Base-by-base conservation (phyloP, 352 stramenopile species). In the Globisporangium rhizosaccharum region DNA sequence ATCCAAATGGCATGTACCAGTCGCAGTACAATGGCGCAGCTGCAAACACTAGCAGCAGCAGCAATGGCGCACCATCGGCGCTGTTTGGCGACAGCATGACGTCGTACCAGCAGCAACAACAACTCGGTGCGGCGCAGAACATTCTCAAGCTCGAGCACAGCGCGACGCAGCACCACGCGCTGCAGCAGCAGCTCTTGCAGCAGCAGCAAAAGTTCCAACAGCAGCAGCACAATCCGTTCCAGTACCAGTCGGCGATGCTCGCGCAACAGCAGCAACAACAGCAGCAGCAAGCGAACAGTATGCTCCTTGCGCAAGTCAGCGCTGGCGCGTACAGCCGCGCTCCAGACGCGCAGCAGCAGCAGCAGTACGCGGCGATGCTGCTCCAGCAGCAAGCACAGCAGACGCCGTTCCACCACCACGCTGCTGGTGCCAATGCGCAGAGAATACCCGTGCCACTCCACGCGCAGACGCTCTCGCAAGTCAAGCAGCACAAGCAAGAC, bases 341-440 rank as follows among this genome's bases (percentile, higher is more conserved):
- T 12, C 61, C 62, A 18, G 51, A 63, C n/a, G 49, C 63, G 11
- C 60, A 75, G n/a, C 28, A 75, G 57, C 77, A 85, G 56, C 67
- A 80, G 30, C 77, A 83, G 50, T 85, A 76, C 59, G 73, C 66
- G 18, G 77, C 66, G 17, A 84, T 90, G 64, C 62, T 90, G 53
- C 79, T 90, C 76, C 76, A 87, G 58, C 73, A 83, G 26, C 72
- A 78, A 48, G 61, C 42, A 56, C 18, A 23, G 18, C 72, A 75
- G 50, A 66, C 42, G 58, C 44, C 45, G 26, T 28, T 56, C 6
- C 80, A 58, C 44, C 51, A 62, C n/a, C 56, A 59, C 44, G 33
- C 20, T 48, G 62, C 59, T 25, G 33, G 50, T 10, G 49, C 49
- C 9, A 73, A 84, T 53, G 73, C 79, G 42, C 76, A 76, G 51